Conservation (phyloP, 768 basidiomycete genomes). For the Mycena polygramma region DNA sequence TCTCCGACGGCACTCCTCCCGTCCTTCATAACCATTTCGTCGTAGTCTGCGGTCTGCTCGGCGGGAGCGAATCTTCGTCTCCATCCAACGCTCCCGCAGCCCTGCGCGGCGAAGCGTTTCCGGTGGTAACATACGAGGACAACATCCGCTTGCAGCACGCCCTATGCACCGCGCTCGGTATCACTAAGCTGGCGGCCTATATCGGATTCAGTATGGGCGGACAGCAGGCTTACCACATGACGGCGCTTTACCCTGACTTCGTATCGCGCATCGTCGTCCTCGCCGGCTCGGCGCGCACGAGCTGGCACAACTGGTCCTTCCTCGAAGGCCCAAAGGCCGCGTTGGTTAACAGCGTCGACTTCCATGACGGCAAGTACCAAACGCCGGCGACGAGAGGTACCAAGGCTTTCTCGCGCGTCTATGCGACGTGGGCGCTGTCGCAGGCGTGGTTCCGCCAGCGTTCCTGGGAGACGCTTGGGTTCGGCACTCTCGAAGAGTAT, state of each 20-base stretch:
- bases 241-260: conserved; percentile 35
- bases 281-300: conserved; percentile 35
- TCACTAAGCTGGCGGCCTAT: conserved; percentile 32
- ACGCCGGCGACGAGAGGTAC: conserved; percentile 33
- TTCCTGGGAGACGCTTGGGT: conserved; percentile 33
- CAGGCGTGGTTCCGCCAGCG: conserved; percentile 37
- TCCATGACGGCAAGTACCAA: conserved; percentile 33
- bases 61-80: conserved; percentile 34
- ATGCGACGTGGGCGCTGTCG: conserved; percentile 36
- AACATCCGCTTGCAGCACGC: conserved; percentile 34
- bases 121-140: conserved; percentile 33
- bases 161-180: conserved; percentile 25
- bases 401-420: conserved; percentile 33
- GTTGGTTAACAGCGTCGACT: conserved; percentile 36
- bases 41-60: conserved; percentile 35
- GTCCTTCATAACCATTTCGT: conserved; percentile 31
- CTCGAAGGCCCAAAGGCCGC: conserved; percentile 38
- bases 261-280: conserved; percentile 34
- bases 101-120: conserved; percentile 19
- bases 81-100: conserved; percentile 30
- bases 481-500: conserved; percentile 27
- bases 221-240: conserved; percentile 37
- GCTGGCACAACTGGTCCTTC: conserved; percentile 39
- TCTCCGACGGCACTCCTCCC: conserved; percentile 5
- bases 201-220: conserved; percentile 39